phyloP scores from a whole-genome alignment of 495 filamentous ascomycete species.

The Penicillium manginii region DNA sequence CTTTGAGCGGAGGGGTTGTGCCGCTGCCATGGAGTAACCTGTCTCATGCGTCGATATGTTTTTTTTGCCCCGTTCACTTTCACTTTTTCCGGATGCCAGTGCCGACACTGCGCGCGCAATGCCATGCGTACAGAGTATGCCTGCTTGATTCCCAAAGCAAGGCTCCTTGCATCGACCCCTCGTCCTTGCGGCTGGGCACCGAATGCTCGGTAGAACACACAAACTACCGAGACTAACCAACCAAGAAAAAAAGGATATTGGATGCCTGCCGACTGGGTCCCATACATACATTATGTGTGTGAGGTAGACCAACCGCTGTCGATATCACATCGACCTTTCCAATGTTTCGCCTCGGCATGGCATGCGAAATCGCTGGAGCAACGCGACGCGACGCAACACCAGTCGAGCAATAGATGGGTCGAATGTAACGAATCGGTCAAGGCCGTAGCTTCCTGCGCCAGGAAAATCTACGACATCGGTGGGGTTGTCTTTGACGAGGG shows the following conservation, averaged over 20 bases:
- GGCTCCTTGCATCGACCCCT: slow-evolving; percentile 31
- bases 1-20: not conserved
- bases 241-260: not conserved
- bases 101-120: slow-evolving; percentile 2
- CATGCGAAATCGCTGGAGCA: slow-evolving; percentile 4
- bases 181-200: slow-evolving; percentile 25
- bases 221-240: not conserved
- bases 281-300: not conserved
- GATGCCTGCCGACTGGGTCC: slow-evolving; percentile 2
- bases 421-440: not conserved
- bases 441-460: not conserved
- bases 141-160: slow-evolving; percentile 17
- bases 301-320: not conserved
- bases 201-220: slow-evolving; percentile 7
- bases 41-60: slow-evolving; percentile 5
- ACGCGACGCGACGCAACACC: not conserved
- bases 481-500: not conserved
- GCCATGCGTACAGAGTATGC: not conserved
- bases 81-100: slow-evolving; percentile 8
- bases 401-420: not conserved
- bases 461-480: not conserved
- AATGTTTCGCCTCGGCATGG: slow-evolving; percentile 4
- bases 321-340: not conserved
- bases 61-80: not conserved
- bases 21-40: slow-evolving; percentile 1